These are phyloP conservation scores for Vanrija pseudolonga DNA, from an alignment of 1,284 basidiomycete genomes.

Conservation along the genomic window DNA sequence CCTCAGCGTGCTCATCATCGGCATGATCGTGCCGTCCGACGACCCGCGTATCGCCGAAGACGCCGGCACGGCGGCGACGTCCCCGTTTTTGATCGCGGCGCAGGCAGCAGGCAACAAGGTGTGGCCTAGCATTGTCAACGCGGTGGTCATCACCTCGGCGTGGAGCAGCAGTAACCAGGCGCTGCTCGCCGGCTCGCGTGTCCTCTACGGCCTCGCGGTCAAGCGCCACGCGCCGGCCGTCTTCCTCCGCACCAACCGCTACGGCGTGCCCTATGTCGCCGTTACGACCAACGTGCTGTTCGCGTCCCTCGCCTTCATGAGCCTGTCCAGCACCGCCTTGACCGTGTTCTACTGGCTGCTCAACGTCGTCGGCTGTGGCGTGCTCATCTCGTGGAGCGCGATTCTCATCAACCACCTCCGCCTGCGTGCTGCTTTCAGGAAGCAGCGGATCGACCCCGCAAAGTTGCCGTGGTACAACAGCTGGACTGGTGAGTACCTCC, in stretches of 20 bases:
- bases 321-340: constrained; percentile 52
- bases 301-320: constrained; percentile 67
- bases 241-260: constrained; percentile 52
- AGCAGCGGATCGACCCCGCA: constrained; percentile 12
- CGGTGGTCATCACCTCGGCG: constrained; percentile 27
- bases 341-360: constrained; percentile 70
- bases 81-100: constrained; percentile 65
- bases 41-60: constrained; percentile 11
- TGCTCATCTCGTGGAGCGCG: constrained; percentile 31
- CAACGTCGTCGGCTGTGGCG: constrained; percentile 48
- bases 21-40: constrained; percentile 58
- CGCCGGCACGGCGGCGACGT: constrained; percentile 60
- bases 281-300: constrained; percentile 51
- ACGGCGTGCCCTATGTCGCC: constrained; percentile 46
- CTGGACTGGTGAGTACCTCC: constrained; percentile 23
- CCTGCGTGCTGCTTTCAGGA: constrained; percentile 9
- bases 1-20: constrained; percentile 55
- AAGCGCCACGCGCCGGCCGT: constrained; percentile 52
- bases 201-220: constrained; percentile 51
- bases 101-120: constrained; percentile 63
- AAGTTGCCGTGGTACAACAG: constrained; percentile 23
- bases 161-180: constrained; percentile 22
- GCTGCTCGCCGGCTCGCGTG: constrained; percentile 32
- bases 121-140: constrained; percentile 51
- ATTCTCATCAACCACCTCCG: constrained; percentile 24